phyloP scores from a whole-genome alignment of 2,329 filamentous ascomycete genomes.

The Microcyclosporella mali region DNA sequence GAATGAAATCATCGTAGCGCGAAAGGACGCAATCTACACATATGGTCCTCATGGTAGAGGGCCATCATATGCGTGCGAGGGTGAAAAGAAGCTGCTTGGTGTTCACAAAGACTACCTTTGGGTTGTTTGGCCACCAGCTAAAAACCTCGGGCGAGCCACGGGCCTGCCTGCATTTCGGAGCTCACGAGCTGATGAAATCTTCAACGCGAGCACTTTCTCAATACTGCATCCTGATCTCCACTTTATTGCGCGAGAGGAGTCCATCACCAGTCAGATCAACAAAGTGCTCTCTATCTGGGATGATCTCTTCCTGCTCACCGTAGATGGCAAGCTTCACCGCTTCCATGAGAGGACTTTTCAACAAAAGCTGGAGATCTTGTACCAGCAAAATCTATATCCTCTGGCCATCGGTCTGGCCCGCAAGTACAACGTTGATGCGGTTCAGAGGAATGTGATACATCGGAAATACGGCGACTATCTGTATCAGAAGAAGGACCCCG shows the following conservation, averaged over 20 bases:
- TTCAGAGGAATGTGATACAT: conserved; percentile 86
- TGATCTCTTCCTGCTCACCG: conserved; percentile 80
- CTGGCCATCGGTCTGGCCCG: conserved; percentile 88
- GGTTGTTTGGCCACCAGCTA: conserved; percentile 71
- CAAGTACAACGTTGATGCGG: conserved; percentile 70
- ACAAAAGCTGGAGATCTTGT: conserved; percentile 87
- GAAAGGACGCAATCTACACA: conserved; percentile 93
- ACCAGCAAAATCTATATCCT: conserved; percentile 87
- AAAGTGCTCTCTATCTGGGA: conserved; percentile 83
- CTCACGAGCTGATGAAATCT: conserved; percentile 66
- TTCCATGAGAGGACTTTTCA: conserved; percentile 89
- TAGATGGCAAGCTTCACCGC: conserved; percentile 84
- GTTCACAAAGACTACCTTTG: conserved; percentile 82
- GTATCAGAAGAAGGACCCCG: conserved; percentile 89
- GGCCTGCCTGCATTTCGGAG: conserved; percentile 68
- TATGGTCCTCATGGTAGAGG: conserved; percentile 82
- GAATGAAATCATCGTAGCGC: conserved; percentile 81
- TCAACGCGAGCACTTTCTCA: conserved; percentile 82
- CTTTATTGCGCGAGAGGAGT: conserved; percentile 83
- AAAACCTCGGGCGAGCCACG: conserved; percentile 50
- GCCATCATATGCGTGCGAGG: conserved; percentile 84
- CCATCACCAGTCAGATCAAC: conserved; percentile 72
- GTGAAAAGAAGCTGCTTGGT: conserved; percentile 74
- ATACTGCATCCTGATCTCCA: conserved; percentile 87
- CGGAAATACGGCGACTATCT: conserved; percentile 89